phyloP scores from a whole-genome alignment of 1,284 basidiomycete genomes.

The Xanthoconium separans region DNA sequence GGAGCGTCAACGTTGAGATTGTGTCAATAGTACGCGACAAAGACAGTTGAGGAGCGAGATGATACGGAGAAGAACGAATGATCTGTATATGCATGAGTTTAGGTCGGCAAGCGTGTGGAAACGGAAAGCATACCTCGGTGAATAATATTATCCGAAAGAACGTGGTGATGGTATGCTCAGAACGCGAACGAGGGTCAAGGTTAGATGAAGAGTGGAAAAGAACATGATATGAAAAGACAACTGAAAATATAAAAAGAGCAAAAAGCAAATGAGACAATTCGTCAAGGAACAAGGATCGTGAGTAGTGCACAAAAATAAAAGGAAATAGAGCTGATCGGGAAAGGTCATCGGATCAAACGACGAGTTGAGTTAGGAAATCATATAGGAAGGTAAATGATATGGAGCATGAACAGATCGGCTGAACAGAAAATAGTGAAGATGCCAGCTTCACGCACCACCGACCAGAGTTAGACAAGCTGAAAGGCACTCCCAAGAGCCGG shows the following conservation, averaged over 20 bases:
- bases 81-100: slow-evolving; percentile 6
- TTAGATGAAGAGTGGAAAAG: background rate
- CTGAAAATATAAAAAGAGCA: slow-evolving; percentile 9
- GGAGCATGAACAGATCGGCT: slow-evolving; percentile 10
- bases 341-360: background rate
- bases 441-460: slow-evolving; percentile 1
- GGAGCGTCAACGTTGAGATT: background rate
- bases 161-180: background rate
- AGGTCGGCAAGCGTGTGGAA: background rate
- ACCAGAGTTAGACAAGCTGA: slow-evolving; percentile 25
- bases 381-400: background rate
- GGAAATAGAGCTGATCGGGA: background rate
- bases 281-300: slow-evolving; percentile 7
- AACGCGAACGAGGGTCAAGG: background rate
- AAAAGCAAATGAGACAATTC: slow-evolving; percentile 1
- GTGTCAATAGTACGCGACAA: background rate
- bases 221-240: slow-evolving; percentile 4
- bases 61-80: background rate
- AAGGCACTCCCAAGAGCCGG: slow-evolving; percentile 30
- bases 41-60: slow-evolving; percentile 6
- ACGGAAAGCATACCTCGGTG: slow-evolving; percentile 14
- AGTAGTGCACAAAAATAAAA: background rate
- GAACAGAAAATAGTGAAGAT: slow-evolving; percentile 1
- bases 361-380: background rate
- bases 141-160: slow-evolving; percentile 12